These are phyloP conservation scores for Camellia granthamiana DNA, from an alignment of 148 eudicot genomes.

Conservation along the genomic window DNA sequence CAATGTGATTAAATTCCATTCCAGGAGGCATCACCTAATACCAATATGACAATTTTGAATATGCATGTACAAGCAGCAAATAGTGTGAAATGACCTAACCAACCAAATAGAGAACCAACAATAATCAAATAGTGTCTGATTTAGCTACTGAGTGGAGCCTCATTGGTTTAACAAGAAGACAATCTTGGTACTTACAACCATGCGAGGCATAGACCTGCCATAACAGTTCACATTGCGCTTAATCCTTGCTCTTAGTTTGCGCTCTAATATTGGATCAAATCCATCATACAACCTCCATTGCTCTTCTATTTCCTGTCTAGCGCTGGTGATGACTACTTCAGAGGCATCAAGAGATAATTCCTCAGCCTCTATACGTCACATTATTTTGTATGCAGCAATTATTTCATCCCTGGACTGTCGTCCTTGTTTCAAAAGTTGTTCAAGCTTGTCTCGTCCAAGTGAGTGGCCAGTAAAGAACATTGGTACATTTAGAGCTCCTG, in stretches of 20 bases:
- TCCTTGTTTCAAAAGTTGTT: conserved; percentile 57
- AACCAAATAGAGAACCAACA: not conserved
- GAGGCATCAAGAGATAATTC: conserved; percentile 61
- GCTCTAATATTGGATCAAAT: conserved; percentile 66
- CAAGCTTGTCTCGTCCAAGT: conserved; percentile 61
- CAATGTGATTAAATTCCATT: conserved; percentile 95
- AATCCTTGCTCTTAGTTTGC: conserved; percentile 73
- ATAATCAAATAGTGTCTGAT: not conserved
- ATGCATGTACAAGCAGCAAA: not conserved
- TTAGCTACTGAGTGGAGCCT: not conserved
- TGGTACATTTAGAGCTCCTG: conserved; percentile 60
- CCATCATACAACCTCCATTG: conserved; percentile 69
- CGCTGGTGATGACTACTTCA: conserved; percentile 55
- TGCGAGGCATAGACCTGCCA: conserved; percentile 88
- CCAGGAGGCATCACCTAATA: conserved; percentile 84
- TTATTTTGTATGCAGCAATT: conserved; percentile 45
- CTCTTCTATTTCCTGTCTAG: conserved; percentile 62
- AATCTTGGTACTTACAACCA: conserved; percentile 54
- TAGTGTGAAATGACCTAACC: not conserved
- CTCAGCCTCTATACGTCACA: conserved; percentile 65
- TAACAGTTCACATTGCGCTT: conserved; percentile 75
- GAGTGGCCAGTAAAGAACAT: conserved; percentile 68
- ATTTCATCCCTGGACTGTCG: conserved; percentile 55
- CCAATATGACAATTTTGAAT: conserved; percentile 21
- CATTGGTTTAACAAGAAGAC: not conserved